Base-by-base conservation (phyloP, 2,329 filamentous ascomycete genomes). In the Claviceps citrina region DNA sequence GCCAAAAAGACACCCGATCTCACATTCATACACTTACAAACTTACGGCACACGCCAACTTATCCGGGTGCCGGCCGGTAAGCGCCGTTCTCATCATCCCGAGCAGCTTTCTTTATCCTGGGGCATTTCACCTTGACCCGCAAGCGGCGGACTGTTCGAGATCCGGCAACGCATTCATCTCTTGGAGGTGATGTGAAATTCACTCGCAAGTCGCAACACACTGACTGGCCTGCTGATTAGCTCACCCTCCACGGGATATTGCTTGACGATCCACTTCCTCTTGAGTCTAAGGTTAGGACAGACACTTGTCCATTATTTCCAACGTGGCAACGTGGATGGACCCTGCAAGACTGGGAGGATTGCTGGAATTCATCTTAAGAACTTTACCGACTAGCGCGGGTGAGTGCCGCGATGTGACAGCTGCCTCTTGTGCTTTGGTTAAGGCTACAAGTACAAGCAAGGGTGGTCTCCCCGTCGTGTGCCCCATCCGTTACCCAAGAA, bases 381-480 rank as follows among this genome's bases (percentile, higher is more conserved):
- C 8, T 18, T 31, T 25, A 7, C 33, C 27, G 37, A 25, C 22
- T 36, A 28, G 24, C 15, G 22, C 31, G 32, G 20, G 37, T 28
- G 25, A 39, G 32, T 39, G 37, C 28, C 32, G 37, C 33, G 28
- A 40, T 22, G 31, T 24, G 30, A 33, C 15, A 28, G n/a, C 30
- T 31, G 41, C 18, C 38, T 30, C 12, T 19, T 31, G 32, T 20
- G 28, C 32, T 34, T 35, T 39, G 27, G 25, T 35, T 24, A 42
- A 40, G 41, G 36, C 37, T 36, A 39, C 16, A 33, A 28, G 28
- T 36, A 39, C 16, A 33, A 28, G 28, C 39, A 28, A 37, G 37
- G 36, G 37, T 35, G 7, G 18, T 32, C 36, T 32, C 31, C 41
- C 32, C 32, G 20, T 35, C 32, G 35, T 36, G 15, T 39, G 37